A percentile compares a stretch with the other conserved stretches of the same genome.
Evolutionary conservation across 148 eudicot species (phyloP).

Genomic region (Cornus suecica): DNA sequence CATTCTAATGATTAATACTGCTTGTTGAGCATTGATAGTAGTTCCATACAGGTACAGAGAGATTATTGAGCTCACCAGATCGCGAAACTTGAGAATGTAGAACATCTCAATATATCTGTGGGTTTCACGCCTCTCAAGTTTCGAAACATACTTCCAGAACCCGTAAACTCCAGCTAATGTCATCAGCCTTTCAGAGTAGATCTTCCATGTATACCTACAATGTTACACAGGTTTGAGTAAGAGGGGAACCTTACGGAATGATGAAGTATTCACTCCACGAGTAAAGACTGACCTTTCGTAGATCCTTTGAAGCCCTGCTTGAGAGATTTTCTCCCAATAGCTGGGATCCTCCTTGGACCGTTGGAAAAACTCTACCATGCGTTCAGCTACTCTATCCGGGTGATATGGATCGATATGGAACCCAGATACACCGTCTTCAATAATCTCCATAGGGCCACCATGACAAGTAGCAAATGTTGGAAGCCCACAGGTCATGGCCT

Average conservation of each 20-base stretch:
- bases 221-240: neutral
- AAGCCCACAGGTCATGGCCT: constrained; percentile 95
- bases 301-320: constrained; percentile 66
- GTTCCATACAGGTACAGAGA: neutral
- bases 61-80: constrained; percentile 53
- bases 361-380: constrained; percentile 56
- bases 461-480: constrained; percentile 98
- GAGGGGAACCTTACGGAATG: neutral
- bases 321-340: constrained; percentile 66
- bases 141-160: constrained; percentile 95
- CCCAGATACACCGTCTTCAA: constrained; percentile 83
- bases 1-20: no score
- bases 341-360: constrained; percentile 56
- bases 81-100: constrained; percentile 87
- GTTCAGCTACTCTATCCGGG: constrained; percentile 62
- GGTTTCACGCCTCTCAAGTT: constrained; percentile 92
- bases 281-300: constrained; percentile 58
- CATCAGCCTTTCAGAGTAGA: constrained; percentile 93
- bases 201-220: constrained; percentile 93
- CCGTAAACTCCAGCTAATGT: constrained; percentile 97
- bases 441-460: constrained; percentile 94
- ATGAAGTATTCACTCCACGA: neutral
- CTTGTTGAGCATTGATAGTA: neutral
- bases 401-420: constrained; percentile 97
- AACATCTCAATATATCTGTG: constrained; percentile 96